Base-by-base conservation (phyloP, 1,284 basidiomycete species). In the Leccinum proximum region DNA sequence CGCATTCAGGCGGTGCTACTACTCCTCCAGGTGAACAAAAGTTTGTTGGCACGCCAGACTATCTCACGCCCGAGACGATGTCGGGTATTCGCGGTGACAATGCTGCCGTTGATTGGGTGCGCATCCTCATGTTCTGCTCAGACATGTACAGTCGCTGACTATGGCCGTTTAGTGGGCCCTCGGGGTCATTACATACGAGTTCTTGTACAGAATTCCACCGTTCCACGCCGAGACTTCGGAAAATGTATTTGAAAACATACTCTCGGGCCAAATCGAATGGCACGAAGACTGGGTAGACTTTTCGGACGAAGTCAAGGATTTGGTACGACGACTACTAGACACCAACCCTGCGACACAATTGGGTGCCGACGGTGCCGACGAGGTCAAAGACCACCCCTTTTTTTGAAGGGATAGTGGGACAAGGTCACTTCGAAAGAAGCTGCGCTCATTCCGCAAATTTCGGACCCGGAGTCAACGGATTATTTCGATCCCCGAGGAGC, bases 401-500 rank as follows among this genome's bases (percentile, higher is more conserved):
- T 35, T 94, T 99, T 72, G 81, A 86, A 42, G 93, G 88, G 35
- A 89, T 98, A 69, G 71, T 99, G 97, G 97, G 88, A 93, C 63
- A 91, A 92, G 64, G 88, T 99, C 65, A 93, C 93, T 4, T 88
- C 87, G 8, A 87, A 88, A 4, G 92, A 96, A 73, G 96, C 96
- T 22, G 94, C 93, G 30, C 99, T 99, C 78, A 96, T 99, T 60
- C 97, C 97, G 56, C 92, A 96, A 73, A 88, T 97, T 42, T 88
- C 91, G 9, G 97, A 99, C 76, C 95, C 96, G 1, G 97, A 98
- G 78, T 97, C 94, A 30, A 99, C 97, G 13, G 97, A 99, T 76
- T 99, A 99, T 80, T 99, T 99, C 72, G 97, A 99, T 78, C 87
- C 95, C 65, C 90, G 97, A 37, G 97, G 97, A 22, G 94, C 94